Evolutionary conservation across 371 early-diverging fungal genomes (phyloP), one percentile per base, ranked within the genome.

Genomic region (Mortierella sp.): DNA sequence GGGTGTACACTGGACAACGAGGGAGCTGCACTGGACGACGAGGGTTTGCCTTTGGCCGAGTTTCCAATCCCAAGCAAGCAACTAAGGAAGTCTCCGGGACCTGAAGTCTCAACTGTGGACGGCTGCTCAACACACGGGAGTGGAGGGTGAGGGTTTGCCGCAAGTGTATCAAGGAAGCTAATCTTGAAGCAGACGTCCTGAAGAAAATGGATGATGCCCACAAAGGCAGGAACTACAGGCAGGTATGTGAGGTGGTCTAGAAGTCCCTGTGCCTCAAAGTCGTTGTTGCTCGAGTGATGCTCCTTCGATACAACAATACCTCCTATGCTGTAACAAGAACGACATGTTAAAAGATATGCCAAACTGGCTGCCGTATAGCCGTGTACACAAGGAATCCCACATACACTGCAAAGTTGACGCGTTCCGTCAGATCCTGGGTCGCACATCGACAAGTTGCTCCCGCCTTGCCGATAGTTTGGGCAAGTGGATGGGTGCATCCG

Each of bases 351-450:
- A 2, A 17, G 17, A 29, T 12, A 28, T 16, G 29, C n/a, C n/a
- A n/a, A n/a, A n/a, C n/a, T n/a, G n/a, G 43, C 48, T 24, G 2
- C 14, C 8, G 22, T 12, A 28, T 25, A 40, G n/a, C n/a, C n/a
- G 40, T 34, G 17, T n/a, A 14, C 22, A 34, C 3, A 40, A 9
- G 44, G 19, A 24, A n/a, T 17, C 49, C 8, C 17, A 40, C 60
- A 47, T 63, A 69, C 63, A 69, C 34, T 7, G 70, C 70, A 50
- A 63, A 63, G 53, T 70, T 63, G 50, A 70, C 54, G 3, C 63
- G 63, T 10, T 57, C 59, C 1, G 70, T 63, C 49, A 70, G 22
- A 24, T 70, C 54, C 24, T 17, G 21, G 3, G 45, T 48, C 1
- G 45, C 58, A 25, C 70, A 70, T 13, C 40, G 53, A 21, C 70